Evolutionary conservation across 2,329 filamentous ascomycete genomes (phyloP), one percentile per base, ranked within the genome.

Genomic region (Simplicillium sp.): DNA sequence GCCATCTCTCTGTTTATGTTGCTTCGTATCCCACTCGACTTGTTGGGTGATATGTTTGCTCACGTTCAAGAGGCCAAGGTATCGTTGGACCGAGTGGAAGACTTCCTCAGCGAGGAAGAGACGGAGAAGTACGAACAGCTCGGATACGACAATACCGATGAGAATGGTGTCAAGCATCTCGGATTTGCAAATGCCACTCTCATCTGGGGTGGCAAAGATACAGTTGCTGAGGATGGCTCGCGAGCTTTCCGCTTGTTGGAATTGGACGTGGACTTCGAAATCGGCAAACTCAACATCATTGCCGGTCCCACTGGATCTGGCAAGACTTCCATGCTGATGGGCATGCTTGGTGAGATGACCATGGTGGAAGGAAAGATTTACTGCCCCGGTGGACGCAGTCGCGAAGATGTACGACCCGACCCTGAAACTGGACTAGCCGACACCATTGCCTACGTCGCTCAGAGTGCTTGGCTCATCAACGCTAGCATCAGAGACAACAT

Each of bases 1-100:
- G 88, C 92, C 31, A 81, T 98, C 40, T 97, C 92, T 0, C 80
- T 98, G 48, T 98, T 98, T 61, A 89, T 89, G 58, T 79, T 98
- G 33, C 79, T 98, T 12, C 82, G 92, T 37, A 86, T 96, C 40
- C 92, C 92, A 4, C 70, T 98, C 36, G 92, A 98, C 59, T 90
- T 97, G 64, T 74, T 98, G 40, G 92, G 92, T 38, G 92, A 98
- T 61, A 98, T 98, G 92, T 84, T 97, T 55, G 92, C 92, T 11
- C 92, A 97, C 64, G 89, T 98, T 4, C 88, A 96, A 65, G 92
- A 98, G 63, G 87, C 89, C 17, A 94, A 94, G 65, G 90, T 98
- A 15, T 98, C 92, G 0, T 81, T 98, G 39, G 89, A 96, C 55
- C 89, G 92, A 69, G 87, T 98, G 7, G 90, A 98, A 56, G 85